A percentile compares a stretch with the other conserved stretches of the same genome.
Conservation (phyloP, 2,329 filamentous ascomycete genomes). For the Zasmidium cellare region DNA sequence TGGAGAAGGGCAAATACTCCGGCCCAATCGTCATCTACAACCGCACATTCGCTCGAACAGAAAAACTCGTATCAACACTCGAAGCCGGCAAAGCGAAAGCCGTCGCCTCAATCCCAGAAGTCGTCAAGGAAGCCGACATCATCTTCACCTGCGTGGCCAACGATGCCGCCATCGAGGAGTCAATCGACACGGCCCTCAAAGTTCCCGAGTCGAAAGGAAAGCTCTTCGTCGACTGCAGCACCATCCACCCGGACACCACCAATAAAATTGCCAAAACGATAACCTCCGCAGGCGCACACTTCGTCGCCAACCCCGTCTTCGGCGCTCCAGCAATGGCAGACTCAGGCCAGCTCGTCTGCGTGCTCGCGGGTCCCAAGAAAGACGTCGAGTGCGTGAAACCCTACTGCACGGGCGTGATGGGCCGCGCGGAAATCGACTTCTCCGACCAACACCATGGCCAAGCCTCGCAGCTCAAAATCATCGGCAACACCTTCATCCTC, state of each 20-base stretch:
- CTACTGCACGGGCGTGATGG: constrained; percentile 72
- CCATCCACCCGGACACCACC: constrained; percentile 80
- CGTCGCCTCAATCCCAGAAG: constrained; percentile 63
- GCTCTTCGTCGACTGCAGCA: constrained; percentile 83
- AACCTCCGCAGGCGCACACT: constrained; percentile 63
- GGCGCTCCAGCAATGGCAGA: constrained; percentile 71
- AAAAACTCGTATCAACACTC: constrained; percentile 63
- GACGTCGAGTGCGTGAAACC: constrained; percentile 66
- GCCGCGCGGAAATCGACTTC: constrained; percentile 69
- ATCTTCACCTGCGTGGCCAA: constrained; percentile 82
- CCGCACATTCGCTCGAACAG: constrained; percentile 67
- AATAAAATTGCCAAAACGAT: constrained; percentile 63
- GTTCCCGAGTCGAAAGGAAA: constrained; percentile 68
- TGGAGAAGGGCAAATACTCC: constrained; percentile 71
- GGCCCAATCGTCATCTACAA: constrained; percentile 78
- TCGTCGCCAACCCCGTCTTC: constrained; percentile 75
- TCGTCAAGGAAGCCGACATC: constrained; percentile 68
- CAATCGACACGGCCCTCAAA: constrained; percentile 59
- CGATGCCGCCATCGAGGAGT: constrained; percentile 68
- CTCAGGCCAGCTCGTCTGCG: constrained; percentile 68
- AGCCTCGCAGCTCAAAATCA: constrained; percentile 72
- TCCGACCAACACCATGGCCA: constrained; percentile 66
- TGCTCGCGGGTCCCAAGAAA: constrained; percentile 65
- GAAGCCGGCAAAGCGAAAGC: constrained; percentile 63
- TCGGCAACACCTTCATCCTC: constrained; percentile 84